These are phyloP conservation scores for Hypocrella siamensis DNA, from an alignment of 2,329 filamentous ascomycete genomes.

Conservation along the genomic window DNA sequence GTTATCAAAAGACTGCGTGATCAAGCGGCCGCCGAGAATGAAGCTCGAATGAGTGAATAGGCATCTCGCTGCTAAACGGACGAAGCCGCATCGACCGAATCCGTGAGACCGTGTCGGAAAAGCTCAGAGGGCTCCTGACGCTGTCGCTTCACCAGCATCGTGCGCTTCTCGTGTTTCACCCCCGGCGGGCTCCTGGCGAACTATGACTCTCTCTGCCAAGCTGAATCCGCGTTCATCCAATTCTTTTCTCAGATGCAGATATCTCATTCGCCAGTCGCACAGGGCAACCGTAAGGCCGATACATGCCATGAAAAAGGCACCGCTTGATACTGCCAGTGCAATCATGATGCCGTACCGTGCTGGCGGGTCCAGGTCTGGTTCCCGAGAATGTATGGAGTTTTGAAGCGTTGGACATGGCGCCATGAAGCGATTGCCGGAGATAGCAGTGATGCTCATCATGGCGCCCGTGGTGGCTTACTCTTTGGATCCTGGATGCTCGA, in stretches of 20 bases:
- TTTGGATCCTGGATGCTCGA: no score
- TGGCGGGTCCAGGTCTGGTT: slow-evolving; percentile 2
- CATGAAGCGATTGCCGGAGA: background rate
- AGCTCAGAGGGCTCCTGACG: slow-evolving; percentile 3
- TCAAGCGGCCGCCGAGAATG: no score
- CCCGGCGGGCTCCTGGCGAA: background rate
- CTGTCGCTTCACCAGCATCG: slow-evolving; percentile 1
- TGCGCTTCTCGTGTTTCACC: background rate
- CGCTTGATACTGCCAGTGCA: slow-evolving; percentile 4
- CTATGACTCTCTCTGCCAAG: background rate
- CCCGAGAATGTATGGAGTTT: no score
- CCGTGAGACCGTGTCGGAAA: no score
- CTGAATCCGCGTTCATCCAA: slow-evolving; percentile 3
- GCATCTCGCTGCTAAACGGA: no score
- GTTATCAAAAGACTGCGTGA: no score
- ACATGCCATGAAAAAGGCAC: slow-evolving; percentile 5
- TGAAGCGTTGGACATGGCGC: background rate
- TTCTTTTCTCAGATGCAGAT: slow-evolving; percentile 3
- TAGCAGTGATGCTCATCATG: no score
- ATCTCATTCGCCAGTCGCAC: slow-evolving; percentile 5
- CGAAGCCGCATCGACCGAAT: no score
- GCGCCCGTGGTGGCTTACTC: no score
- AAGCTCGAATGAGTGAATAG: no score
- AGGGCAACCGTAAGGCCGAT: slow-evolving; percentile 4
- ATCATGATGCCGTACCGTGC: slow-evolving; percentile 5